Evolutionary conservation across 495 filamentous ascomycete genomes (phyloP).

Genomic region (Talaromyces trachyspermus): DNA sequence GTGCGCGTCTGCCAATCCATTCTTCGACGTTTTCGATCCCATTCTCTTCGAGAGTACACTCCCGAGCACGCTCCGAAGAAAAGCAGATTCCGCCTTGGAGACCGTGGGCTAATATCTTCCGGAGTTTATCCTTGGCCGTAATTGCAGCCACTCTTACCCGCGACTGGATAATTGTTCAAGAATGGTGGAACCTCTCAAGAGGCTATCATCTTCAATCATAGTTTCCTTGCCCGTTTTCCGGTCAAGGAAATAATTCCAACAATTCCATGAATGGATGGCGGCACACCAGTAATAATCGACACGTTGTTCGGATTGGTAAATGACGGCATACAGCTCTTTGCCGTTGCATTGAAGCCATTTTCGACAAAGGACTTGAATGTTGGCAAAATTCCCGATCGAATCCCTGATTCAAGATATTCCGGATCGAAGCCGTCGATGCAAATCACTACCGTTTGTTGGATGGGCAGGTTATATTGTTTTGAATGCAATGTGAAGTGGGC

Average conservation of each 20-base stretch:
- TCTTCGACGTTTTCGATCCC: conserved; percentile 21
- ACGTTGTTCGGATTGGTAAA: conserved; percentile 32
- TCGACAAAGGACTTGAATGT: conserved; percentile 19
- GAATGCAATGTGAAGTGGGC: conserved; percentile 15
- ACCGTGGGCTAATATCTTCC: conserved; percentile 24
- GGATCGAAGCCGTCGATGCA: conserved; percentile 34
- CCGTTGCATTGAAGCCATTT: conserved; percentile 24
- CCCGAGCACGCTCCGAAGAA: conserved; percentile 22
- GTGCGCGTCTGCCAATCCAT: conserved; percentile 23
- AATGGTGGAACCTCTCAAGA: conserved; percentile 25
- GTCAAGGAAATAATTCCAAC: conserved; percentile 32
- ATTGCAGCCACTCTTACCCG: conserved; percentile 31
- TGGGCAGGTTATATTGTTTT: conserved; percentile 16
- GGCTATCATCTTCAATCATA: conserved; percentile 28
- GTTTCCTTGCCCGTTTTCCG: conserved; percentile 22
- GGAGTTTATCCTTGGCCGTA: conserved; percentile 32
- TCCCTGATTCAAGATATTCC: conserved; percentile 21
- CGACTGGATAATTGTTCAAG: conserved; percentile 24
- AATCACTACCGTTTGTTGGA: conserved; percentile 22
- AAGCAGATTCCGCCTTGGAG: conserved; percentile 27
- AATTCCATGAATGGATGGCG: conserved; percentile 25
- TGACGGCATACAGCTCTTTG: conserved; percentile 28
- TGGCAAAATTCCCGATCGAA: conserved; percentile 21
- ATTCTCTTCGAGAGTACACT: conserved; percentile 17
- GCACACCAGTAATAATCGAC: conserved; percentile 28